phyloP scores from a whole-genome alignment of 164 flowering plant genomes.

The Umbellularia californica region DNA sequence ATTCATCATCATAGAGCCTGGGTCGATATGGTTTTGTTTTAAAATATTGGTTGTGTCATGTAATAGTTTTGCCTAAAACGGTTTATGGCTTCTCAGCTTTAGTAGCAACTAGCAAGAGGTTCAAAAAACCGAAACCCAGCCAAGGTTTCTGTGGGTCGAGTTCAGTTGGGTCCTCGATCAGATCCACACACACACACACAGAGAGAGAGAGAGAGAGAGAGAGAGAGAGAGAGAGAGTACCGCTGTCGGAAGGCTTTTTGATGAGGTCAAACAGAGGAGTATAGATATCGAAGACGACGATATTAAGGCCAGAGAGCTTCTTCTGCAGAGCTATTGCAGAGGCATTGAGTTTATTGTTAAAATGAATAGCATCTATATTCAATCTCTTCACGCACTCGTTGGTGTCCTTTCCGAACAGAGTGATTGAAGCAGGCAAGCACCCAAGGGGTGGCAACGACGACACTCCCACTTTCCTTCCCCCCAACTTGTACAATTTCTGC shows the following conservation, averaged over 20 bases:
- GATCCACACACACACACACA: background rate
- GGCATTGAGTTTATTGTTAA: slow-evolving; percentile 63
- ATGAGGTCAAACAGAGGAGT: slow-evolving; percentile 67
- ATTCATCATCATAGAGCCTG: too few relatives aligned
- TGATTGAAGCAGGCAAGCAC: slow-evolving; percentile 83
- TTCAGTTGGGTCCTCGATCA: too few relatives aligned
- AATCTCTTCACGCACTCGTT: slow-evolving; percentile 59
- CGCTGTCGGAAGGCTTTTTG: slow-evolving; percentile 54
- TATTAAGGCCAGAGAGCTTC: slow-evolving; percentile 45
- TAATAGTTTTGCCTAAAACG: too few relatives aligned
- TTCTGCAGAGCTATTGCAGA: slow-evolving; percentile 42
- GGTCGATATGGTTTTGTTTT: too few relatives aligned
- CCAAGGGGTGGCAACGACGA: slow-evolving; percentile 76
- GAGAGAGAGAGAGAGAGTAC: slow-evolving; percentile 22
- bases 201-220: background rate
- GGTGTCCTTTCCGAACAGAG: slow-evolving; percentile 57
- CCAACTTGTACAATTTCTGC: slow-evolving; percentile 65
- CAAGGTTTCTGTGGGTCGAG: too few relatives aligned
- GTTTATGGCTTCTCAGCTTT: too few relatives aligned
- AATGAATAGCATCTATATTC: slow-evolving; percentile 55
- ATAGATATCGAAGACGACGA: slow-evolving; percentile 76
- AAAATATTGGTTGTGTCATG: too few relatives aligned
- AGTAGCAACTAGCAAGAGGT: too few relatives aligned
- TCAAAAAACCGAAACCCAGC: too few relatives aligned
- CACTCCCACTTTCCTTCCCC: slow-evolving; percentile 77